Evolutionary conservation across 176 grass and related monocot genomes (phyloP).

Genomic region (Aegilops longissima): DNA sequence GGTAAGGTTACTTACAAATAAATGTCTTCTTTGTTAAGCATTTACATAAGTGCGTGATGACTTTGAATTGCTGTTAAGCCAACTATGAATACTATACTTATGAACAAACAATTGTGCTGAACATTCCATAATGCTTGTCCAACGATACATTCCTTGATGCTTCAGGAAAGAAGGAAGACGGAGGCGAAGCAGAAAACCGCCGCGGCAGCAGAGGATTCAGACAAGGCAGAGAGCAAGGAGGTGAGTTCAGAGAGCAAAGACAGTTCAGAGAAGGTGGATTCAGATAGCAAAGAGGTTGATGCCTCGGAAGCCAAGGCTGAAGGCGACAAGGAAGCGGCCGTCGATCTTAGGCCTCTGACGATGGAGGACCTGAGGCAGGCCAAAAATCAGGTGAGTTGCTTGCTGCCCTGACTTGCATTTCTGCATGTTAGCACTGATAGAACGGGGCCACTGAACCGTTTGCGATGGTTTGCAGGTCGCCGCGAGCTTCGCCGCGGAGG

Average conservation of each 20-base stretch:
- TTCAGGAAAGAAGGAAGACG: constrained; percentile 50
- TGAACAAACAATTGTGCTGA: background rate
- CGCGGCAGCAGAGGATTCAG: background rate
- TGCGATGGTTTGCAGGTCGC: constrained; percentile 26
- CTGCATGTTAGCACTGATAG: background rate
- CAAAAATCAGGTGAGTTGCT: constrained; percentile 80
- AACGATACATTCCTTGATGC: background rate
- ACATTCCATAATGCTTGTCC: too few species aligned
- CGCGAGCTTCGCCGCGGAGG: constrained; percentile 82
- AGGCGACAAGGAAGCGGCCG: constrained; percentile 25
- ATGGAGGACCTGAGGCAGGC: constrained; percentile 95
- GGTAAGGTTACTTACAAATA: constrained; percentile 30
- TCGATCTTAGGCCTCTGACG: constrained; percentile 70
- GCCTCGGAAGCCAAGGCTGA: constrained; percentile 28
- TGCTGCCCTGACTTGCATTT: background rate
- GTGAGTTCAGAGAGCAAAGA: constrained; percentile 14
- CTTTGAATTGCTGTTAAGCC: background rate
- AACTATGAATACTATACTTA: background rate
- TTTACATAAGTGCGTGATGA: background rate
- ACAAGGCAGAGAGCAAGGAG: background rate
- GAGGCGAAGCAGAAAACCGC: constrained; percentile 30
- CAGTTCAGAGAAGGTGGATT: background rate
- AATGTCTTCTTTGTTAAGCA: too few species aligned
- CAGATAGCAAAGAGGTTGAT: background rate
- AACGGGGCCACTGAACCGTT: background rate